Conservation (phyloP, 1,284 basidiomycete species). For the Tylopilus sp. region DNA sequence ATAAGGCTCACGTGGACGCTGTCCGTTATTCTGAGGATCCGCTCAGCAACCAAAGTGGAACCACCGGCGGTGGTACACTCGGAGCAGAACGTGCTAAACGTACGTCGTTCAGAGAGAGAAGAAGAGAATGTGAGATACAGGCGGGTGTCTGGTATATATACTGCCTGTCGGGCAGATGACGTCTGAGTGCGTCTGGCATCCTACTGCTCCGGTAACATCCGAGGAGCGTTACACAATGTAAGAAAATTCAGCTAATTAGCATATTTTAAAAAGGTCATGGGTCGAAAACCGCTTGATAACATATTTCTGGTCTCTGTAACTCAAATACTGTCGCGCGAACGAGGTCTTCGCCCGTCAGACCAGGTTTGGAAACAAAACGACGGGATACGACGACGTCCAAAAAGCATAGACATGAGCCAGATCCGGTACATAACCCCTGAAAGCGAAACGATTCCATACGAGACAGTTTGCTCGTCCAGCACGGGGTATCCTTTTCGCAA, state of each 20-base stretch:
- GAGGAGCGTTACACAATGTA: too few species aligned
- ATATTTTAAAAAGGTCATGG: constrained; percentile 5
- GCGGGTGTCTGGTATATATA: too few species aligned
- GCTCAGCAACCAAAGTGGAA: not conserved
- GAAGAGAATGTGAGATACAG: too few species aligned
- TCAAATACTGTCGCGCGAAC: too few species aligned
- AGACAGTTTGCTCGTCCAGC: constrained; percentile 25
- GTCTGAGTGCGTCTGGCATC: too few species aligned
- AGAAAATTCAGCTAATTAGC: not conserved
- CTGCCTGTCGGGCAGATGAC: too few species aligned
- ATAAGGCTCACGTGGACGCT: too few species aligned
- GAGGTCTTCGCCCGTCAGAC: not conserved
- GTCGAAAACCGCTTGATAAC: constrained; percentile 4
- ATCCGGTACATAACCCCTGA: constrained; percentile 31
- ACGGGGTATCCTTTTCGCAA: constrained; percentile 33
- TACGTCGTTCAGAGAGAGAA: too few species aligned
- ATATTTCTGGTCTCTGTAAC: not conserved
- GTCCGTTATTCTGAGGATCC: too few species aligned
- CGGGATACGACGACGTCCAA: not conserved
- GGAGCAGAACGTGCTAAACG: too few species aligned
- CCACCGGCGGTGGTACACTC: too few species aligned
- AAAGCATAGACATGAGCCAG: constrained; percentile 24
- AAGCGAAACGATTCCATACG: constrained; percentile 32
- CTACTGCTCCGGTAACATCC: too few species aligned
- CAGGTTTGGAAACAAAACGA: not conserved